phyloP scores from a whole-genome alignment of 1,284 basidiomycete genomes.

The Moesziomyces globuligerus region DNA sequence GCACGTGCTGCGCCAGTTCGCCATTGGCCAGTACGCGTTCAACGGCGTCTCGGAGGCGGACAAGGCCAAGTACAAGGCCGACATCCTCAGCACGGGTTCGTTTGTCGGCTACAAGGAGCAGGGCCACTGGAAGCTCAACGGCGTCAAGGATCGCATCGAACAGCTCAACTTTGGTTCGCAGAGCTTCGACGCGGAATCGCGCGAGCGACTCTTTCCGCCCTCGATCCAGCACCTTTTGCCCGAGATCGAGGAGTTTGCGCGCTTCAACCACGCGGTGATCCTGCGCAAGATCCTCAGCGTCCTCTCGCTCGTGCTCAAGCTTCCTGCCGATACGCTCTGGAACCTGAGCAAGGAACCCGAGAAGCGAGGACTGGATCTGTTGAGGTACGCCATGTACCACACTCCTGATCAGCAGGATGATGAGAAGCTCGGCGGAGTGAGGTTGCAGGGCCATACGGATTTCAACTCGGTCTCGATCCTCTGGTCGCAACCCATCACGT shows the following conservation, averaged over 20 bases:
- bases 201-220: slow-evolving; percentile 47
- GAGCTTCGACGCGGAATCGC: slow-evolving; percentile 52
- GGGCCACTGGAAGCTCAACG: slow-evolving; percentile 68
- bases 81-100: slow-evolving; percentile 57
- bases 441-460: slow-evolving; percentile 70
- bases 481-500: slow-evolving; percentile 69
- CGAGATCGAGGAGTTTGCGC: slow-evolving; percentile 68
- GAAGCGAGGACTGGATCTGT: slow-evolving; percentile 68
- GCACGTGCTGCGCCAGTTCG: slow-evolving; percentile 63
- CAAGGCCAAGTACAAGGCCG: slow-evolving; percentile 61
- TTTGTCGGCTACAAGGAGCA: slow-evolving; percentile 69
- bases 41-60: slow-evolving; percentile 55
- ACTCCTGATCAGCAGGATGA: slow-evolving; percentile 66
- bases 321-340: slow-evolving; percentile 69
- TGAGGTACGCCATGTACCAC: slow-evolving; percentile 69
- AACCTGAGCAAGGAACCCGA: slow-evolving; percentile 68
- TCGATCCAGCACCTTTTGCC: slow-evolving; percentile 55
- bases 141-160: slow-evolving; percentile 68
- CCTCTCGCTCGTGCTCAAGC: slow-evolving; percentile 68
- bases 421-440: slow-evolving; percentile 66
- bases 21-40: slow-evolving; percentile 65
- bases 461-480: slow-evolving; percentile 69
- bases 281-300: slow-evolving; percentile 69
- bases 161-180: slow-evolving; percentile 69
- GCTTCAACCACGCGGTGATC: slow-evolving; percentile 67